A percentile compares a stretch with the other conserved stretches of the same genome.
phyloP scores from a whole-genome alignment of 1,284 basidiomycete genomes.

The Rugosomyces carneus region DNA sequence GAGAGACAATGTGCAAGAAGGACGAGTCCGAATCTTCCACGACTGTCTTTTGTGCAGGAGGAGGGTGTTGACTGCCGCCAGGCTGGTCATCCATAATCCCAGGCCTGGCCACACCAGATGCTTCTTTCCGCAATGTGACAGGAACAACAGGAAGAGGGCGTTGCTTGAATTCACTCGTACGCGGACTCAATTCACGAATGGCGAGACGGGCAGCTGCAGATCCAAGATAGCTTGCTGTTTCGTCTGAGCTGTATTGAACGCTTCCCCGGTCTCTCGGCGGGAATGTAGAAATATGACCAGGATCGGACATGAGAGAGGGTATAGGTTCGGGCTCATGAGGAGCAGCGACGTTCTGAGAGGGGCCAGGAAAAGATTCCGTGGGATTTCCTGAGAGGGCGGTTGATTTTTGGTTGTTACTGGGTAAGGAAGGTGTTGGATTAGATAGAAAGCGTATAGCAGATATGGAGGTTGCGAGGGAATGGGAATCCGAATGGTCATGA shows the following conservation, averaged over 20 bases:
- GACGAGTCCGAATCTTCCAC: slow-evolving; percentile 9
- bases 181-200: slow-evolving; percentile 34
- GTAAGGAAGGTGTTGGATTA: slow-evolving; percentile 17
- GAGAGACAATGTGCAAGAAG: slow-evolving; percentile 14
- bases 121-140: neutral
- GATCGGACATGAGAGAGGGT: slow-evolving; percentile 1
- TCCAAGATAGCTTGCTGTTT: slow-evolving; percentile 27
- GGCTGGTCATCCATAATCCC: neutral
- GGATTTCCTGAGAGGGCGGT: slow-evolving; percentile 20
- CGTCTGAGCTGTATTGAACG: slow-evolving; percentile 25
- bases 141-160: neutral
- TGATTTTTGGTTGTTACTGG: slow-evolving; percentile 18
- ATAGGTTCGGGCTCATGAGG: slow-evolving; percentile 12
- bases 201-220: slow-evolving; percentile 28
- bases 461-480: slow-evolving; percentile 19
- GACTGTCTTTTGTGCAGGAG: neutral
- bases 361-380: slow-evolving; percentile 12
- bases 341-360: slow-evolving; percentile 7
- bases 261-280: slow-evolving; percentile 27
- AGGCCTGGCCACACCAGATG: neutral
- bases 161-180: slow-evolving; percentile 28
- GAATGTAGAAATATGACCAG: slow-evolving; percentile 3
- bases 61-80: neutral
- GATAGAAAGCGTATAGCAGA: slow-evolving; percentile 21
- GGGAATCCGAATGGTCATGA: slow-evolving; percentile 15